Conservation (phyloP, 1,139 yeast genomes). For the Kurtzmaniella quercitrusa region DNA sequence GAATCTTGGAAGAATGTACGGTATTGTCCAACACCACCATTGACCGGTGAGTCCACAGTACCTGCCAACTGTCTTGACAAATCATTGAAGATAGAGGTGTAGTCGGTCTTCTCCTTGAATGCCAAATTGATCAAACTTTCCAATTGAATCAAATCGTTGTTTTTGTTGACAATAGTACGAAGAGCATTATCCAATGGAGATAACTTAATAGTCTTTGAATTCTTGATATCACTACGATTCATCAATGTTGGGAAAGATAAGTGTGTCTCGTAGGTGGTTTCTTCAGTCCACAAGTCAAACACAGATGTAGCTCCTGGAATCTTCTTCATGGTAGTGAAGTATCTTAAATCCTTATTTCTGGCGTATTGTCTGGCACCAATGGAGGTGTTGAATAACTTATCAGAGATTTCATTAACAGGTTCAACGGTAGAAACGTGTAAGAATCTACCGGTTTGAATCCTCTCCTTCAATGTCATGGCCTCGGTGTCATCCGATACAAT, state of each 20-base stretch:
- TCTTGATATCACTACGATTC: slow-evolving; percentile 74
- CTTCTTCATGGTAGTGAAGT: slow-evolving; percentile 66
- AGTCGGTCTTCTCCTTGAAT: slow-evolving; percentile 51
- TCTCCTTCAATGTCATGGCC: slow-evolving; percentile 45
- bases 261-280: slow-evolving; percentile 70
- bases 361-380: slow-evolving; percentile 66
- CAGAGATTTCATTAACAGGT: slow-evolving; percentile 57
- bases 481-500: slow-evolving; percentile 67
- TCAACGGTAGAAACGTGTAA: slow-evolving; percentile 71
- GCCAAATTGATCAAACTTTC: slow-evolving; percentile 60
- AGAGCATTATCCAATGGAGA: slow-evolving; percentile 89
- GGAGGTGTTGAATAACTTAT: slow-evolving; percentile 44
- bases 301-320: slow-evolving; percentile 74
- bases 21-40: slow-evolving; percentile 88
- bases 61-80: slow-evolving; percentile 79
- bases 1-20: slow-evolving; percentile 58
- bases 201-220: slow-evolving; percentile 49
- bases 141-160: slow-evolving; percentile 65
- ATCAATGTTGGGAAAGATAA: slow-evolving; percentile 84
- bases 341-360: slow-evolving; percentile 65
- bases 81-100: slow-evolving; percentile 54
- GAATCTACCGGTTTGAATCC: slow-evolving; percentile 65
- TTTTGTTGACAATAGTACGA: slow-evolving; percentile 61
- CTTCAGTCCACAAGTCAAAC: slow-evolving; percentile 84
- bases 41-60: slow-evolving; percentile 88